Conservation (phyloP, 2,329 filamentous ascomycete genomes). For the Fusarium chuoi region DNA sequence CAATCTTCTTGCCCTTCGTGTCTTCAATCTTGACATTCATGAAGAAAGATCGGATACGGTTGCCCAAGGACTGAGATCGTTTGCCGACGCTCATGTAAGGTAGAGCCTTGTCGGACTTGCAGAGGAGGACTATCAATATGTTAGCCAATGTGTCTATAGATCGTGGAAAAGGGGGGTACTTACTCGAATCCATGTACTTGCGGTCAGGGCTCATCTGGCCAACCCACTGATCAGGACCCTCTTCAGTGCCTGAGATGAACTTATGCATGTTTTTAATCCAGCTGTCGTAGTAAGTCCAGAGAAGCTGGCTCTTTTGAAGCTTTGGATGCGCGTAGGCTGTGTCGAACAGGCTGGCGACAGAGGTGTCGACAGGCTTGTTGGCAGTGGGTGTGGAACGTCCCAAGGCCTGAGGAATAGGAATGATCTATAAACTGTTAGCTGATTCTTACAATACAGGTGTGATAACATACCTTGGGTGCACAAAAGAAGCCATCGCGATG, state of each 20-base stretch:
- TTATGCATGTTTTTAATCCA: slow-evolving; percentile 57
- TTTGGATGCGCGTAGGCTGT: slow-evolving; percentile 61
- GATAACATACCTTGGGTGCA: slow-evolving; percentile 53
- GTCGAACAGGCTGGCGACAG: slow-evolving; percentile 61
- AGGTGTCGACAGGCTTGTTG: slow-evolving; percentile 60
- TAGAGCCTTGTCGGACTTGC: slow-evolving; percentile 55
- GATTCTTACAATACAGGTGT: rapidly evolving
- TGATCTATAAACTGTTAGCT: slow-evolving; percentile 34
- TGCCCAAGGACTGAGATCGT: slow-evolving; percentile 46
- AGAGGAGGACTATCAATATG: slow-evolving; percentile 52
- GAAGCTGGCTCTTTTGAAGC: slow-evolving; percentile 54
- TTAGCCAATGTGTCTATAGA: background rate
- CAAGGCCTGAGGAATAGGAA: slow-evolving; percentile 36
- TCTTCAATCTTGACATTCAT: slow-evolving; percentile 54
- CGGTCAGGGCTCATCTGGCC: slow-evolving; percentile 54
- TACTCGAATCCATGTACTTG: slow-evolving; percentile 50
- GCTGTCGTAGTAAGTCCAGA: slow-evolving; percentile 59
- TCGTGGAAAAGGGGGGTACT: background rate
- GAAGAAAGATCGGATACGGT: slow-evolving; percentile 50
- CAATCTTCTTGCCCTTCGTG: slow-evolving; percentile 53
- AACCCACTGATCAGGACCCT: slow-evolving; percentile 60
- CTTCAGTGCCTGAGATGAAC: slow-evolving; percentile 56
- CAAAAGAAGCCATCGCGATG: slow-evolving; percentile 59
- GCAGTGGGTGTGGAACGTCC: slow-evolving; percentile 10
- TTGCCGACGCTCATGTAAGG: slow-evolving; percentile 55